Evolutionary conservation across 768 basidiomycete genomes (phyloP), one percentile per base, ranked within the genome.

Genomic region (Leccinum broughii): DNA sequence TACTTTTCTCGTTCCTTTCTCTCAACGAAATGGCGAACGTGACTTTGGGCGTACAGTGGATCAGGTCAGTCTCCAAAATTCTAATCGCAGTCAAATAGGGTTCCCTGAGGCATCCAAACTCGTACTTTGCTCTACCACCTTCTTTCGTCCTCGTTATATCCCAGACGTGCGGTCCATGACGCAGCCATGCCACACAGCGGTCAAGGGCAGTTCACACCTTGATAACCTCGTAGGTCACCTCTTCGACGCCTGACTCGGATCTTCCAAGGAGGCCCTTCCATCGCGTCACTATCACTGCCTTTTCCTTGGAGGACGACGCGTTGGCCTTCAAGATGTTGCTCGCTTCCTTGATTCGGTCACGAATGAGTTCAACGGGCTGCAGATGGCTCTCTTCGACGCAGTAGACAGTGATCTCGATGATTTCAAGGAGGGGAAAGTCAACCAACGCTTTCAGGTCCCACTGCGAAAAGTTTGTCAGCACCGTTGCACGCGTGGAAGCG

Each of bases 271-370:
- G 24, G 8, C 44, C 10, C 2, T 9, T 53, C 30, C 17, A 32
- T 6, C 3, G 11, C 3, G 54, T 56, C 55, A 60, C 11, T 15
- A 50, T 52, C 56, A 60, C 58, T 0, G n/a, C n/a, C 41, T 20
- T 60, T 54, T 68, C 60, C 7, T 56, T 54, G 6, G 41, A 56
- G 14, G 30, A 26, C 15, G 60, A 58, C 32, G 54, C 46, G 44
- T 52, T 64, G 48, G 17, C 54, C 28, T 62, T 56, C n/a, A 62
- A 35, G 24, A 64, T 58, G 9, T 39, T 22, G 3, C n/a, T 24
- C 5, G 48, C 44, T 34, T 37, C 15, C 30, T 56, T 6, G 3
- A 9, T 52, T n/a, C 30, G 8, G 17, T 22, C 32, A 41, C 41
- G 8, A n/a, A 41, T 4, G 41, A 41, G 41, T 28, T 14, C 22